Percentiles rank a stretch among this genome's conserved stretches.
Evolutionary conservation across 2,329 filamentous ascomycete genomes (phyloP).

Genomic region (Diaporthe humulicola): DNA sequence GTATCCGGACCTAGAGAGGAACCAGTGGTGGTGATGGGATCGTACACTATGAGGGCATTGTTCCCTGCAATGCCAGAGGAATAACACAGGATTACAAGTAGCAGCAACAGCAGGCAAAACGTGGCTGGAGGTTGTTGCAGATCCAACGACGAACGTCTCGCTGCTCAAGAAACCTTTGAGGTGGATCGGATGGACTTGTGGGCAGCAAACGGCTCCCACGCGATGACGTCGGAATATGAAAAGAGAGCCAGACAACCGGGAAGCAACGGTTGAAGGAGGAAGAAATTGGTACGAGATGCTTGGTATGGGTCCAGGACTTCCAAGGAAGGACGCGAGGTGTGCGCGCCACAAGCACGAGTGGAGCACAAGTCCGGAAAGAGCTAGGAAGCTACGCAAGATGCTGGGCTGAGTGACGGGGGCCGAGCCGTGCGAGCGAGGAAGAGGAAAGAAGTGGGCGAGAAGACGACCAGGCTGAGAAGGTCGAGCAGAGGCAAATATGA

Average conservation of each 20-base stretch:
- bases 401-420: background rate
- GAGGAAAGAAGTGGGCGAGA: rapidly evolving
- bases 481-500: background rate
- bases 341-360: background rate
- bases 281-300: background rate
- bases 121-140: background rate
- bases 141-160: background rate
- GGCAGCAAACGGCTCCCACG: background rate
- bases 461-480: background rate
- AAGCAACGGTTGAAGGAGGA: background rate
- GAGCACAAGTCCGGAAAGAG: background rate
- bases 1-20: background rate
- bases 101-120: background rate
- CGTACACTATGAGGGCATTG: background rate
- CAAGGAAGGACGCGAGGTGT: background rate
- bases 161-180: background rate
- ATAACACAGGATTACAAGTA: background rate
- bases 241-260: background rate
- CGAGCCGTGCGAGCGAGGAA: background rate
- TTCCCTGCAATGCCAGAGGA: background rate
- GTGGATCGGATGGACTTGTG: background rate
- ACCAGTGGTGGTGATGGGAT: background rate
- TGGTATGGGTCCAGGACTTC: background rate
- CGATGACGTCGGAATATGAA: background rate
- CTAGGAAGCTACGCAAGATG: background rate